Base-by-base conservation (phyloP, 495 filamentous ascomycete genomes). In the Barbatosphaeria neglecta region DNA sequence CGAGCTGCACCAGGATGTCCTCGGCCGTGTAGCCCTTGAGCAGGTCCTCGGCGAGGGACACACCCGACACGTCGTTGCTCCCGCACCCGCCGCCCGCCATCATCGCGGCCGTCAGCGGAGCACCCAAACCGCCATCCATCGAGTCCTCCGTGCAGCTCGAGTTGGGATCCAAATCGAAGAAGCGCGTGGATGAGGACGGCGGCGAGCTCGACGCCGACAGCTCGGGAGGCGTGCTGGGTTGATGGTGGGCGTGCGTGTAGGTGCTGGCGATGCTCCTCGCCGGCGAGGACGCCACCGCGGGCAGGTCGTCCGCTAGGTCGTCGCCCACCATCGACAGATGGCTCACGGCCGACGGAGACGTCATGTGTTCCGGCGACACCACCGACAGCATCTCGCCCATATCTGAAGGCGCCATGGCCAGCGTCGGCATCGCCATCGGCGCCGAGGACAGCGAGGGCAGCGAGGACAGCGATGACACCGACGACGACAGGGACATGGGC, bases 201-300 rank as follows among this genome's bases (percentile, higher is more conserved):
- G 71, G 69, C 15, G 72, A 73, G 35, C 68, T 69, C 15, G 69
- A 67, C 25, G 67, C 64, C 22, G 73, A 62, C 9, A 67, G 53
- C 41, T 61, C 59, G 18, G 62, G 57, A 20, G 64, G 55, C 9
- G 61, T 60, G 16, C 48, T 43, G 22, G 48, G 43, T 17, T 44
- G 47, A 37, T 58, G 61, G 18, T 35, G 9, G 31, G 31, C 24
- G n/a, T n/a, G n/a, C 24, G 54, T 58, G 52, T 51, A 54, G 45
- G 58, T 52, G 45, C 50, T 61, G 2, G 54, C 56, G 25, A 58
- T 56, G 43, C 64, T 70, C 59, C 70, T 73, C 22, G 68, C 63
- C 6, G 73, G 73, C 39, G 73, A 74, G 15, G 51, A 54, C 1
- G 70, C 67, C 37, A 59, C 62, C 18, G 62, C 58, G 1, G 61